Evolutionary conservation across 2,329 filamentous ascomycete genomes (phyloP), one percentile per base, ranked within the genome.

Genomic region (Pseudogymnoascus destructans): DNA sequence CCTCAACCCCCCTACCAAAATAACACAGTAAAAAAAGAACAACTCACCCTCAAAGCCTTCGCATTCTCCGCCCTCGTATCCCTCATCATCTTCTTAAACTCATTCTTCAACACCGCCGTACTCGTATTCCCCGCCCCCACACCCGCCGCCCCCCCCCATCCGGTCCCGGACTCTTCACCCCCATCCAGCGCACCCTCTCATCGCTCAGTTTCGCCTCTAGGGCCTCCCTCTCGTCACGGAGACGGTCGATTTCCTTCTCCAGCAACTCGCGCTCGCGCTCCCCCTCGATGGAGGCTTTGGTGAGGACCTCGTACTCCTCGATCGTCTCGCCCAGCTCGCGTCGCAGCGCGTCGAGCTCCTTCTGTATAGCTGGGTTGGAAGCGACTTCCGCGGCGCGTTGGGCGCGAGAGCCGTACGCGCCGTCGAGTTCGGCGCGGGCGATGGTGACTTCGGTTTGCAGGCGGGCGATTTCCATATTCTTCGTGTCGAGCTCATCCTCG

Each of bases 351-450:
- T 83, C 79, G 21, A 85, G 74, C 66, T 85, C 80, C 58, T 75
- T 78, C 65, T 81, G 79, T 42, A 83, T 74, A 19, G 74, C 74
- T 2, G 77, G 79, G 55, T 81, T 80, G 52, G 75, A 73, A 8
- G 80, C 79, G 9, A 79, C 79, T 67, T 85, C 82, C n/a, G 82
- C 84, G 10, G 83, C 82, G 30, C 85, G 80, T 68, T 87, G 77
- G 8, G 82, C 79, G 57, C 84, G 77, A n/a, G 78, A 80, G 38
- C 93, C 93, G 68, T 97, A 96, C 68, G 95, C 95, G 62, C 89
- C 89, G 66, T 95, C 93, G 23, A 97, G 87, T 70, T 97, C 92
- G 57, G 91, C 89, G 67, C 84, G 82, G 23, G 87, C 89, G 64
- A 97, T 85, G n/a, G 92, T 95, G 40, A 97, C 79, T 74, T 97